Evolutionary conservation across 2,329 filamentous ascomycete genomes (phyloP).

Genomic region (Fusarium proliferatum): DNA sequence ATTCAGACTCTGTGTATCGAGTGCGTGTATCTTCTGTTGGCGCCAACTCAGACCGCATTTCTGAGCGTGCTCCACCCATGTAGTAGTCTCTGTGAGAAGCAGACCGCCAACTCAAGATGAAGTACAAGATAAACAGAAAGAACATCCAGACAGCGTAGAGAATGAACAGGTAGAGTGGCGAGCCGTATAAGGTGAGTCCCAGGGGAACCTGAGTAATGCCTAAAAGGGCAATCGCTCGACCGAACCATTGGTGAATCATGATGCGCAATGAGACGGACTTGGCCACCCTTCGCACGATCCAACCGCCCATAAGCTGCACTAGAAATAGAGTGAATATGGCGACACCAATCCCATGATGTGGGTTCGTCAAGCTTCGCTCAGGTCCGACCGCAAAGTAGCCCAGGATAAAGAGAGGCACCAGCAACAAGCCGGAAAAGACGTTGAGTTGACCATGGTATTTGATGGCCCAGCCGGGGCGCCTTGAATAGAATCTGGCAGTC

Average conservation of each 20-base stretch:
- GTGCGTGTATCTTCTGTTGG: constrained; percentile 58
- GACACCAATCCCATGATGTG: constrained; percentile 85
- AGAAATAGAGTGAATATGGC: constrained; percentile 80
- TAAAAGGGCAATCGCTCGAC: constrained; percentile 79
- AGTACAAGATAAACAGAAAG: constrained; percentile 78
- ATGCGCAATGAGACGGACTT: constrained; percentile 62
- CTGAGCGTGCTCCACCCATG: constrained; percentile 67
- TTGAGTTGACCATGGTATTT: constrained; percentile 80
- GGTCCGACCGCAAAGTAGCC: constrained; percentile 84
- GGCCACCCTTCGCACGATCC: constrained; percentile 66
- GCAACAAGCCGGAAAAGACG: constrained; percentile 73
- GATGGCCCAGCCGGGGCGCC: constrained; percentile 69
- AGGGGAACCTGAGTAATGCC: constrained; percentile 89
- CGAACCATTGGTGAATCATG: constrained; percentile 89
- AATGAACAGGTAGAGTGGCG: constrained; percentile 85
- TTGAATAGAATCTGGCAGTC: constrained; percentile 76
- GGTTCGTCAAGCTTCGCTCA: constrained; percentile 77
- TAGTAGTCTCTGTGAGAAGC: constrained; percentile 66
- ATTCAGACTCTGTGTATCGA: constrained; percentile 55
- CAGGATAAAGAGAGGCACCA: constrained; percentile 77
- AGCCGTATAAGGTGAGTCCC: constrained; percentile 91
- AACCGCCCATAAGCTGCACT: constrained; percentile 76
- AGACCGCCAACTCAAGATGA: constrained; percentile 79
- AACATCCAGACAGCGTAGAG: constrained; percentile 84
- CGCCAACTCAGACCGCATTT: constrained; percentile 53